A percentile compares a stretch with the other conserved stretches of the same genome.
Evolutionary conservation across 345 rosid genomes (phyloP).

Genomic region (Hibiscus syriacus): DNA sequence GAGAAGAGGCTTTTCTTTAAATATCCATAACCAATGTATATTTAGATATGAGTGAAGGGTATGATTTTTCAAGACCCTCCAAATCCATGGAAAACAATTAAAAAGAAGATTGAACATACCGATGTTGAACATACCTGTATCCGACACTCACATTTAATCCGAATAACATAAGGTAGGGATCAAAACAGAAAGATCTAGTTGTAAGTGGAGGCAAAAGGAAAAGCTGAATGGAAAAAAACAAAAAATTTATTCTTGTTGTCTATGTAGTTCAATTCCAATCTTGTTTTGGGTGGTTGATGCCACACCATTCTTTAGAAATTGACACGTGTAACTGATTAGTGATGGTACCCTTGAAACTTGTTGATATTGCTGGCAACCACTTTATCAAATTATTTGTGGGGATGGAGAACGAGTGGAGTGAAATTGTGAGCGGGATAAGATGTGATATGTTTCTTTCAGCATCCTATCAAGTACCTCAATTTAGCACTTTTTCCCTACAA

Average conservation of each 20-base stretch:
- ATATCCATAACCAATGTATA: no score
- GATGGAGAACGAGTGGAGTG: conserved; percentile 7
- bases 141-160: not conserved
- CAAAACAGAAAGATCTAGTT: conserved; percentile 17
- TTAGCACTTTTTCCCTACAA: not conserved
- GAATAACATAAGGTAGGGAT: not conserved
- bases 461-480: conserved; percentile 12
- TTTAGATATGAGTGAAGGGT: no score
- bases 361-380: not conserved
- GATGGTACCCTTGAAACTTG: conserved; percentile 6
- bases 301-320: conserved; percentile 4
- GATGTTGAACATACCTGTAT: not conserved
- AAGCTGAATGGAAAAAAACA: conserved; percentile 11
- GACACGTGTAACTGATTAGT: conserved; percentile 13
- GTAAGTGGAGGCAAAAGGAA: conserved; percentile 22
- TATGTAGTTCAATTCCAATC: conserved; percentile 17
- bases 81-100: no score
- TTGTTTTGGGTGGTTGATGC: conserved; percentile 13
- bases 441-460: conserved; percentile 13
- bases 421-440: not conserved
- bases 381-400: conserved; percentile 12
- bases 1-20: no score
- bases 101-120: no score
- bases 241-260: conserved; percentile 18
- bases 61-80: no score